Evolutionary conservation across 768 basidiomycete genomes (phyloP), one percentile per base, ranked within the genome.

Genomic region (Russula lepida): DNA sequence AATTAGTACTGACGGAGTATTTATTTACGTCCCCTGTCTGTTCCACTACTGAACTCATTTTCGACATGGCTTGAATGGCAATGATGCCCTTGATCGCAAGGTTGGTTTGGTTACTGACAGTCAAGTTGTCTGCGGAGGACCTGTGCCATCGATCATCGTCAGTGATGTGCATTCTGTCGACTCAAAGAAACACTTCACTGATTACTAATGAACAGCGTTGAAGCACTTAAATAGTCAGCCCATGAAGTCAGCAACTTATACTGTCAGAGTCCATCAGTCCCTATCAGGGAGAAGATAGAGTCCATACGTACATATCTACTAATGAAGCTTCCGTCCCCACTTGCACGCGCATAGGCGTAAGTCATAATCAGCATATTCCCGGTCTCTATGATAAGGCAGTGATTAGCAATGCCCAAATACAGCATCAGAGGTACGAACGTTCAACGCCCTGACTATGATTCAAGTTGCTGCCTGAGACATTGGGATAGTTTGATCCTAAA

Each of bases 1-100:
- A 19, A n/a, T 35, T 17, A 12, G 35, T 15, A 67, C 72, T 3
- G 23, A 72, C 74, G 7, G 54, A 46, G 54, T 70, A 76, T 50
- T 69, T 62, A 11, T 55, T 25, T 0, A 60, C 66, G 13, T 71
- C 68, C 0, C 30, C 54, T 0, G 41, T 17, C 9, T 70, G 33
- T 1, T 68, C 64, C 19, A 71, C 44, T 6, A 68, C 58, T 2
- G 69, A 63, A 4, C 77, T 75, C 44, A 88, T 83, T 61, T 80
- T 74, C 4, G 80, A 75, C 83, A 87, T 85, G 4, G 81, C 82
- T 63, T 79, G 72, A 67, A 87, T 84, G 6, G 84, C 85, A 52
- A 85, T 72, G 60, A 86, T 84, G 35, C 85, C 86, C 67, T 88
- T 88, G 71, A 86, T 81, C 5, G 84, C 85, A 27, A 86, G 74